Evolutionary conservation across 192 early-diverging fungal species (phyloP).

Genomic region (Piromyces sp.): DNA sequence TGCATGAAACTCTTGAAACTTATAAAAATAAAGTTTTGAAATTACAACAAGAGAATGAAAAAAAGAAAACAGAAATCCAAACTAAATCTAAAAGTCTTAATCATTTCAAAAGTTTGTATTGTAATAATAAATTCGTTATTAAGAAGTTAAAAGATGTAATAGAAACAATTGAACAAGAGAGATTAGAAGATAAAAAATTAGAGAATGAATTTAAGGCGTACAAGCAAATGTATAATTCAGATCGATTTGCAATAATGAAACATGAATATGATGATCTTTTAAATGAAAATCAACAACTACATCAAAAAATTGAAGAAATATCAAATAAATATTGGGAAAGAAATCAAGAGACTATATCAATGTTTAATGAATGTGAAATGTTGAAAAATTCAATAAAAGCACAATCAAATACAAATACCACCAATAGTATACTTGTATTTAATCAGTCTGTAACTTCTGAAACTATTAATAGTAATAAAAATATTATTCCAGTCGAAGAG

Average conservation of each 20-base stretch:
- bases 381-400: background rate
- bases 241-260: background rate
- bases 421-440: no score
- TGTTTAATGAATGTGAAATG: background rate
- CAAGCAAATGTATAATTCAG: background rate
- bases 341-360: background rate
- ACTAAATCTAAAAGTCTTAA: background rate
- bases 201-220: background rate
- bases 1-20: background rate
- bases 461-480: no score
- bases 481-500: no score
- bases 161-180: background rate
- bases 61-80: background rate
- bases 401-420: background rate
- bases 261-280: background rate
- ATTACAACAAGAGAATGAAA: background rate
- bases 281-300: background rate
- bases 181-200: background rate
- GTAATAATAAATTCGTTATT: background rate
- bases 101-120: background rate
- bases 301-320: background rate
- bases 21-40: background rate
- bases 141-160: background rate
- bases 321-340: background rate
- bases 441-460: no score